Base-by-base conservation (phyloP, 2,329 filamentous ascomycete species). In the Epicoccum nigrum region DNA sequence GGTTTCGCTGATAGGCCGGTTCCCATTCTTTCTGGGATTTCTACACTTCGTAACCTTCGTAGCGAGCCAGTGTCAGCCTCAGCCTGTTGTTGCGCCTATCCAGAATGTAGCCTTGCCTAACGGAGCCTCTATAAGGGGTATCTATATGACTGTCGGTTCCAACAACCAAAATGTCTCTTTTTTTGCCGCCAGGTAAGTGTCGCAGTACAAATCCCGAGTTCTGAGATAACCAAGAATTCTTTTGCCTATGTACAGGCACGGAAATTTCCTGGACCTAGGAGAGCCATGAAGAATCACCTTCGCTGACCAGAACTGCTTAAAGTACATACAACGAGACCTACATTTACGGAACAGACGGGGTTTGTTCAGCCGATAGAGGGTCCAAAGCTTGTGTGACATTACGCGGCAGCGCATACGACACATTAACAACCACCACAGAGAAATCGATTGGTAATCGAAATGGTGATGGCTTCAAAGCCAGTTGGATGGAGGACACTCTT, bases 241-340 rank as follows among this genome's bases (percentile, higher is more conserved):
- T 11, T 27, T 12, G 28, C n/a, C 9, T 31, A 13, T 6, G 6
- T 27, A 7, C 12, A 12, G 25, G 25, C 12, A 27, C 25, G 2
- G 15, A 38, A 25, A 4, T 19, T 25, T n/a, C 20, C 13, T 11
- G 16, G 16, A 13, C 6, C 20, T 39, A 8, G 35, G 25, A n/a
- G n/a, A 39, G 21, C 21, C 16, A 25, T 21, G 35, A 7, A 6
- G 37, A 30, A 20, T 5, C 21, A 23, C 8, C 15, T 5, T 34
- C n/a, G 32, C 55, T 45, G 27, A 58, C 45, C 38, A 31, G n/a
- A n/a, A 46, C 33, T 28, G 8, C 37, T 38, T 33, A 15, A 40
- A 60, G 54, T 19, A 45, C 55, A 20, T 44, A 56, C 51, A 61
- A 59, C 47, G 53, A 61, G 30, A 59, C 51, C 35, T 59, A 56